Base-by-base conservation (phyloP, 768 basidiomycete species). In the Leccinum broughii region DNA sequence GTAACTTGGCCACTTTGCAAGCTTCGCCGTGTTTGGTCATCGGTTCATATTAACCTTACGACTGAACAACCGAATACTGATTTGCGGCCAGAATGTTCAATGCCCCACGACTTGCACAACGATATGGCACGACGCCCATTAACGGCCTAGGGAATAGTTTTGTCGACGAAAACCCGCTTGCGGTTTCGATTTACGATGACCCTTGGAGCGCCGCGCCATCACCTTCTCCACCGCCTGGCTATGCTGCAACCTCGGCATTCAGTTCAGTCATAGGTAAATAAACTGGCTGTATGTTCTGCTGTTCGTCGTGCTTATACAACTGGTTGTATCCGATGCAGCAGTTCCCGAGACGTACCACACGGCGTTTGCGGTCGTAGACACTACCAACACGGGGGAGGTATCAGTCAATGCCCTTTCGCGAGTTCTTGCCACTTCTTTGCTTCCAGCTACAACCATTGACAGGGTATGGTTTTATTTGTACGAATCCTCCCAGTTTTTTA, bases 321-420 rank as follows among this genome's bases (percentile, higher is more conserved):
- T 53, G 54, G 57, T 41, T 61, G 26, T 69, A 93, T 92, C 85
- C 59, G 88, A 90, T 73, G 92, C 91, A 48, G 87, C 86, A 24
- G 86, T 93, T 13, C 94, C 94, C 26, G 74, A 85, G 17, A 80
- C 89, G 53, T 97, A 97, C 75, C 82, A 84, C 61, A 80, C 80
- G 51, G 85, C 93, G 11, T 92, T 90, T 67, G 80, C 83, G 35
- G 79, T 86, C 7, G 87, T 92, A 30, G 92, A 94, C 73, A 80
- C 84, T n/a, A 78, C 67, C 32, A 83, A 83, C 62, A 77, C 84
- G 13, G 93, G 92, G 51, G 90, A 93, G 68, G 85, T 86, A 3
- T 94, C 93, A 17, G 85, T 97, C 39, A 91, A 87, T 65, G 82
- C 92, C 1, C 77, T 96, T 44, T 92, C 92, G 51, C 83, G 94